These are phyloP conservation scores for Suillus alpinus DNA, from an alignment of 768 basidiomycete species.

Conservation along the genomic window DNA sequence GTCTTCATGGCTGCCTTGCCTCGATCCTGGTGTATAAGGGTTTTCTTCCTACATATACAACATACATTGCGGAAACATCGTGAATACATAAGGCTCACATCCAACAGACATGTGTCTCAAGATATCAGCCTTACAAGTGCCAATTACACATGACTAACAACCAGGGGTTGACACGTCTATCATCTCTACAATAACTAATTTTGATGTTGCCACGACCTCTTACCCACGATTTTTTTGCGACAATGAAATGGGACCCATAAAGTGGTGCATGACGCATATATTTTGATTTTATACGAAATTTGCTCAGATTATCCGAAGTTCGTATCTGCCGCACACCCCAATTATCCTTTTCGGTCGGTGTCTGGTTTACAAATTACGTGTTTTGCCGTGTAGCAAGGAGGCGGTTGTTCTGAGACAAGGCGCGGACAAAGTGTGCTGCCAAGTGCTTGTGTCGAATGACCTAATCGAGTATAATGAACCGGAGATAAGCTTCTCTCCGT, in stretches of 20 bases:
- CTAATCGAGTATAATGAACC: no score
- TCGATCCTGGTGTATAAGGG: background rate
- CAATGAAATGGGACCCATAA: background rate
- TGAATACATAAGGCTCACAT: background rate
- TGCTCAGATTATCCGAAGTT: background rate
- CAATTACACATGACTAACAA: background rate
- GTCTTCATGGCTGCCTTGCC: no score
- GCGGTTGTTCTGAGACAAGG: no score
- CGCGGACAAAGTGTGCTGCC: no score
- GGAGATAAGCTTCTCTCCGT: no score
- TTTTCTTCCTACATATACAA: background rate
- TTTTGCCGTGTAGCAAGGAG: slow-evolving; percentile 20
- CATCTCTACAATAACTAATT: background rate
- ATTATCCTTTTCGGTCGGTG: background rate
- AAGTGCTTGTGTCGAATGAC: no score
- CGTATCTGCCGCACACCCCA: background rate
- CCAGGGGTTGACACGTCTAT: background rate
- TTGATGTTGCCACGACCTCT: background rate
- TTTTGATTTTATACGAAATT: background rate
- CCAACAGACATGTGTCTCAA: background rate
- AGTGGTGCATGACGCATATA: background rate
- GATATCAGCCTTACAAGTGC: background rate
- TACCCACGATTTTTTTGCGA: background rate
- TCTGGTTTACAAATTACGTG: background rate
- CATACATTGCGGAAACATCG: background rate